phyloP scores from a whole-genome alignment of 495 filamentous ascomycete species.

The Penicillium mononematosum region DNA sequence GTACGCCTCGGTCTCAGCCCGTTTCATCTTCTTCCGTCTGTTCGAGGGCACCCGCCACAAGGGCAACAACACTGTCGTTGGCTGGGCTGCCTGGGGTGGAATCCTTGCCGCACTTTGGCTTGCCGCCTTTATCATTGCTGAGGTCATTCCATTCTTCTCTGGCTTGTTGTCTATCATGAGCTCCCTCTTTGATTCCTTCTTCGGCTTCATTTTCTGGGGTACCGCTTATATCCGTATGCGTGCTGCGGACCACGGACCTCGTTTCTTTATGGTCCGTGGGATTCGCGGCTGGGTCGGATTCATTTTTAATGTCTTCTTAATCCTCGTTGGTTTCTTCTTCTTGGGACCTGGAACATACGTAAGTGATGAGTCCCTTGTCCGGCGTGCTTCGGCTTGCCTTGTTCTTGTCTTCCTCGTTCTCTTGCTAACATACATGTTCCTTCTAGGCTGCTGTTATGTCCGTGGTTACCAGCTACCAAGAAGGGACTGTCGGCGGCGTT shows the following conservation, averaged over 20 bases:
- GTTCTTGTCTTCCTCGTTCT: neutral
- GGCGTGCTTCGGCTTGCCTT: neutral
- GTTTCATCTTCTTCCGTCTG: slow-evolving; percentile 83
- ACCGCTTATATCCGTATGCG: slow-evolving; percentile 85
- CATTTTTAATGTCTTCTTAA: slow-evolving; percentile 66
- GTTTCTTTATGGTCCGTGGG: slow-evolving; percentile 57
- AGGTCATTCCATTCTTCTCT: slow-evolving; percentile 89
- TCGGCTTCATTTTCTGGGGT: slow-evolving; percentile 94
- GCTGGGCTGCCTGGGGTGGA: slow-evolving; percentile 72
- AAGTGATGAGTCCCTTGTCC: slow-evolving; percentile 34
- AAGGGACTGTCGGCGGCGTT: slow-evolving; percentile 53
- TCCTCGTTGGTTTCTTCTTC: slow-evolving; percentile 72
- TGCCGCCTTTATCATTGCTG: slow-evolving; percentile 76
- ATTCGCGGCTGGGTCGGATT: slow-evolving; percentile 61
- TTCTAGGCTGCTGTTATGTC: slow-evolving; percentile 57
- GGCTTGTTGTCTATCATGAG: slow-evolving; percentile 83
- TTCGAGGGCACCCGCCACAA: slow-evolving; percentile 76
- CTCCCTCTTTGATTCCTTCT: slow-evolving; percentile 87
- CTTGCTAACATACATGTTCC: slow-evolving; percentile 13
- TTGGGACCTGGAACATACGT: slow-evolving; percentile 76
- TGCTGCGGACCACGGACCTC: slow-evolving; percentile 60
- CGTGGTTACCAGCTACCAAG: slow-evolving; percentile 60
- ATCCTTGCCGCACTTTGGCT: slow-evolving; percentile 76
- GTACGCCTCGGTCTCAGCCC: slow-evolving; percentile 82
- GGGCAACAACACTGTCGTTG: slow-evolving; percentile 73